These are phyloP conservation scores for Trichoderma atroviride DNA, from an alignment of 2,329 filamentous ascomycete genomes.

Conservation along the genomic window DNA sequence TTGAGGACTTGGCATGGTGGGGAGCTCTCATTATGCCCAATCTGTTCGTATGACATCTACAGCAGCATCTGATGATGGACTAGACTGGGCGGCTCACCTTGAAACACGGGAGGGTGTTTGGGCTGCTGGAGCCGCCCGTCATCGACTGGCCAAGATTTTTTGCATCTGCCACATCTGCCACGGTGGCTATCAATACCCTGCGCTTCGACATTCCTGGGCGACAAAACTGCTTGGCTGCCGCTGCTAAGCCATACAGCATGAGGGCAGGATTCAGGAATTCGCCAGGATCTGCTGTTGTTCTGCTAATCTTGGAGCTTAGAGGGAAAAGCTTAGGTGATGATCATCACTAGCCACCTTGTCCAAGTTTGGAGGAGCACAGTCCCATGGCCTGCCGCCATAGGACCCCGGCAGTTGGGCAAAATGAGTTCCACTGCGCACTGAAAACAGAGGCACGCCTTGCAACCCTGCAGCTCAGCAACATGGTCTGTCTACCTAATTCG, in stretches of 20 bases:
- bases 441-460: conserved; percentile 1
- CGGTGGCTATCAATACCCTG: conserved; percentile 13
- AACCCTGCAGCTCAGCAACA: conserved; percentile 20
- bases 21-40: conserved; percentile 11
- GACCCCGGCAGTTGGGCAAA: conserved; percentile 14
- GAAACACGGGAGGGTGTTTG: conserved; percentile 19
- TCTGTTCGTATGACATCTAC: conserved; percentile 11
- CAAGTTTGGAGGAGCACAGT: conserved; percentile 8
- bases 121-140: conserved; percentile 10
- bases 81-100: conserved; percentile 11
- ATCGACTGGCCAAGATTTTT: conserved; percentile 20
- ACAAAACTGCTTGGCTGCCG: conserved; percentile 15
- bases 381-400: conserved; percentile 19
- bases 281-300: conserved; percentile 10
- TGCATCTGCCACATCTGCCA: conserved; percentile 23
- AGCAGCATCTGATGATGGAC: not conserved
- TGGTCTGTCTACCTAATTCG: conserved; percentile 13
- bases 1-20: conserved; percentile 11
- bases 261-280: conserved; percentile 13
- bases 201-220: conserved; percentile 6
- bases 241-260: conserved; percentile 6
- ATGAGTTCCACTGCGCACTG: conserved; percentile 14
- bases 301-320: conserved; percentile 7
- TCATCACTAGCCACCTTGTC: conserved; percentile 18
- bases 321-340: conserved; percentile 9